Conservation (phyloP, 2,329 filamentous ascomycete genomes). For the Mariannaea sp. region DNA sequence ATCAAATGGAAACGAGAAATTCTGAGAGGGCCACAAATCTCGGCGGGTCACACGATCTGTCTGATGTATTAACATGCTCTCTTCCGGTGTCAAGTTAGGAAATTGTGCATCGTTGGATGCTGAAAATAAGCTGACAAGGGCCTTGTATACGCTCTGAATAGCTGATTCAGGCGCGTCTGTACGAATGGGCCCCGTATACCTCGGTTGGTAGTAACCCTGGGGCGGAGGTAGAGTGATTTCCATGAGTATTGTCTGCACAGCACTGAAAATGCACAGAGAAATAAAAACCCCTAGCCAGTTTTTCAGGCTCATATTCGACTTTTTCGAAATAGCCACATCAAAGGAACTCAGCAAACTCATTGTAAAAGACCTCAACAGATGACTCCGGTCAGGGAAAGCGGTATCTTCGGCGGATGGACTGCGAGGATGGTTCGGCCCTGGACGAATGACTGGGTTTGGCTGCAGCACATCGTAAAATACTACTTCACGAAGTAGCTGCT, state of each 20-base stretch:
- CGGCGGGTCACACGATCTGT: conserved; percentile 53
- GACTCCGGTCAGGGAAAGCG: conserved; percentile 51
- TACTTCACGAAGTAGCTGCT: conserved; percentile 59
- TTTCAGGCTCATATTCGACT: conserved; percentile 46
- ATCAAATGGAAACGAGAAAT: conserved; percentile 53
- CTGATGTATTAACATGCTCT: conserved; percentile 50
- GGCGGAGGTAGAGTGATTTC: conserved; percentile 44
- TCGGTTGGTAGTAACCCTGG: conserved; percentile 18
- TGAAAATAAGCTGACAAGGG: conserved; percentile 55
- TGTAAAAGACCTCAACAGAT: conserved; percentile 56
- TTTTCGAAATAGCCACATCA: conserved; percentile 50
- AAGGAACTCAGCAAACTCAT: conserved; percentile 58
- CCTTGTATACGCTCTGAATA: conserved; percentile 57
- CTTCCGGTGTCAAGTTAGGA: conserved; percentile 50
- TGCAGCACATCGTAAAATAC: conserved; percentile 60
- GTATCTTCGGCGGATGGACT: conserved; percentile 50
- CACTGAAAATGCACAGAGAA: conserved; percentile 63
- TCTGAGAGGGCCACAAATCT: conserved; percentile 52
- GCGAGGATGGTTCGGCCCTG: conserved; percentile 34
- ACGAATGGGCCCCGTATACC: conserved; percentile 12
- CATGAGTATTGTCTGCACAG: conserved; percentile 56
- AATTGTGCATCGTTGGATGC: conserved; percentile 50
- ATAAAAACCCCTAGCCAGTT: conserved; percentile 59
- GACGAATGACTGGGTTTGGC: conserved; percentile 49
- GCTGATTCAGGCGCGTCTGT: conserved; percentile 30